phyloP scores from a whole-genome alignment of 2,329 filamentous ascomycete species.

The Magnaporthiopsis incrustans region DNA sequence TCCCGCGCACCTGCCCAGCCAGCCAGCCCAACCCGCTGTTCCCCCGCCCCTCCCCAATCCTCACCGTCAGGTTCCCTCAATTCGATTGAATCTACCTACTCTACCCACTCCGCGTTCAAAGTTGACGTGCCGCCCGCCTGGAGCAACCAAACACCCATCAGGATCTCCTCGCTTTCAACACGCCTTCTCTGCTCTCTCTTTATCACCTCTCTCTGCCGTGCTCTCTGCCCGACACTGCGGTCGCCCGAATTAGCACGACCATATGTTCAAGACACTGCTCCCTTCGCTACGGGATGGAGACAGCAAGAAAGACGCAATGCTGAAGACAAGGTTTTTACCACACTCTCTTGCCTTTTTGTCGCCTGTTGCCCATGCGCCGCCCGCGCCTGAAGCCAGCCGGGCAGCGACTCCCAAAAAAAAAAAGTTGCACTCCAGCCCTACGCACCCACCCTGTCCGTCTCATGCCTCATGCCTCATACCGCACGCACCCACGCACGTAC shows the following conservation, averaged over 20 bases:
- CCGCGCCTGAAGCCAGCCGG: neutral
- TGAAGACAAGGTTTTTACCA: slow-evolving; percentile 19
- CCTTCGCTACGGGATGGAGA: slow-evolving; percentile 21
- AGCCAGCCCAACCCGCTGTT: slow-evolving; percentile 4
- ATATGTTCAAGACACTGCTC: slow-evolving; percentile 19
- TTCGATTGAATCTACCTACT: neutral
- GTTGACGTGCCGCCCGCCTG: slow-evolving; percentile 4
- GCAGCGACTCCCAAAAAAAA: neutral
- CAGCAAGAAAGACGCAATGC: slow-evolving; percentile 15
- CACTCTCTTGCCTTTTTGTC: neutral
- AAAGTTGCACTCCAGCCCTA: neutral
- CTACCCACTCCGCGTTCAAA: slow-evolving; percentile 3
- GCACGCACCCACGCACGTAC: neutral
- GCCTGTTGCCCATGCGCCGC: neutral
- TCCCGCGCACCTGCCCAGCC: slow-evolving; percentile 4
- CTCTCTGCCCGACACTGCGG: slow-evolving; percentile 4
- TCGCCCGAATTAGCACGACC: slow-evolving; percentile 7
- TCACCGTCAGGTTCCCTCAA: slow-evolving; percentile 3
- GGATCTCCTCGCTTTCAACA: neutral
- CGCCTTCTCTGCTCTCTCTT: slow-evolving; percentile 11
- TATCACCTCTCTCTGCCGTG: slow-evolving; percentile 6
- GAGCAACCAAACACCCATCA: slow-evolving; percentile 2
- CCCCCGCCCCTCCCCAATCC: slow-evolving; percentile 5
- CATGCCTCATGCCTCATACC: neutral
- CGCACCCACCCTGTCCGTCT: neutral